Conservation (phyloP, 108 stramenopile species). For the Phaeodactylum tricornutum region DNA sequence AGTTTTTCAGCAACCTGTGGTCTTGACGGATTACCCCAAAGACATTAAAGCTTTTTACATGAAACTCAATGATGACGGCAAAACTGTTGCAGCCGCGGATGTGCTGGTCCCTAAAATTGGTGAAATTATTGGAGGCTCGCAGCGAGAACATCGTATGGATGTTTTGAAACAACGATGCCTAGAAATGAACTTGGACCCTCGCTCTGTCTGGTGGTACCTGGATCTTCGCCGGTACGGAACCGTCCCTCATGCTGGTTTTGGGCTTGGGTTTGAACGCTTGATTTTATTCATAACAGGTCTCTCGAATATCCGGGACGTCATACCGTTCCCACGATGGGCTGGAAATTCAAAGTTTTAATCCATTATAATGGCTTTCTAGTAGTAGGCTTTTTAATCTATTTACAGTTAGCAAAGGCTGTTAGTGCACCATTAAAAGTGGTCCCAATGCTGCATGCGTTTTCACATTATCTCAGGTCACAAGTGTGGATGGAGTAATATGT, state of each 20-base stretch:
- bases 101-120: conserved; percentile 76
- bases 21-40: conserved; percentile 72
- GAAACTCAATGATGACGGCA: conserved; percentile 61
- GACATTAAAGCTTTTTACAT: conserved; percentile 88
- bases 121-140: conserved; percentile 76
- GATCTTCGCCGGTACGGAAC: conserved; percentile 69
- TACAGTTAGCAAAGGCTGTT: no score
- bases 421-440: no score
- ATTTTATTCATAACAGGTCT: conserved; percentile 49
- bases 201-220: conserved; percentile 64
- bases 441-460: no score
- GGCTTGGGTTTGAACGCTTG: conserved; percentile 74
- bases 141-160: conserved; percentile 51
- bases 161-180: conserved; percentile 38
- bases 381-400: no score
- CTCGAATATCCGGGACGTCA: conserved; percentile 77
- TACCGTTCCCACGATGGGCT: conserved; percentile 63
- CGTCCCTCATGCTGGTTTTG: conserved; percentile 75
- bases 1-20: conserved; percentile 50
- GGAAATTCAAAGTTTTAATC: conserved; percentile 18
- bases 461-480: no score
- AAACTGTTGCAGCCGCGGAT: conserved; percentile 72
- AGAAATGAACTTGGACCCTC: conserved; percentile 34
- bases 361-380: no score
- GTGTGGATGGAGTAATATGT: no score